phyloP scores from a whole-genome alignment of 2,329 filamentous ascomycete species.

The Cladorrhinum sp. region DNA sequence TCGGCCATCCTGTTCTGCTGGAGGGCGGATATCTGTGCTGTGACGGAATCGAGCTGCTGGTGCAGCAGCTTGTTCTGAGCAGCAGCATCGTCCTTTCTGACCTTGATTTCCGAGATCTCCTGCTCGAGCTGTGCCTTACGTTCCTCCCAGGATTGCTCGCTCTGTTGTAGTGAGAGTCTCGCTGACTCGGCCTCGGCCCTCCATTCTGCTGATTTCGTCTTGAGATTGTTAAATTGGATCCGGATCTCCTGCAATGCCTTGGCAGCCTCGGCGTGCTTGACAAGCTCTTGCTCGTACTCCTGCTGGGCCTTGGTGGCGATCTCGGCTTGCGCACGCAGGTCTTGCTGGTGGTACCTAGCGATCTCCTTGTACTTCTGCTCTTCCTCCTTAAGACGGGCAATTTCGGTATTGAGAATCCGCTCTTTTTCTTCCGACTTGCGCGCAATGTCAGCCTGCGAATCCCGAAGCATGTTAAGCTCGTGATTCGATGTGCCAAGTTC shows the following conservation, averaged over 20 bases:
- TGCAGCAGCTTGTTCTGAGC: slow-evolving; percentile 90
- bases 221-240: slow-evolving; percentile 75
- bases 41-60: slow-evolving; percentile 80
- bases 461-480: slow-evolving; percentile 76
- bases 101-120: slow-evolving; percentile 75
- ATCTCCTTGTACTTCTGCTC: slow-evolving; percentile 76
- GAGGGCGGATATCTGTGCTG: slow-evolving; percentile 71
- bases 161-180: slow-evolving; percentile 73
- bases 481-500: slow-evolving; percentile 80
- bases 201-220: slow-evolving; percentile 70
- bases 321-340: slow-evolving; percentile 87
- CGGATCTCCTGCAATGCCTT: slow-evolving; percentile 77
- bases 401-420: slow-evolving; percentile 70
- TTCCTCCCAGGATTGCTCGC: slow-evolving; percentile 84
- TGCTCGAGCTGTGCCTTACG: slow-evolving; percentile 76
- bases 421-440: slow-evolving; percentile 79
- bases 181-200: slow-evolving; percentile 83
- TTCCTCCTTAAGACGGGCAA: slow-evolving; percentile 78
- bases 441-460: slow-evolving; percentile 72
- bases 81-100: slow-evolving; percentile 77
- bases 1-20: slow-evolving; percentile 66
- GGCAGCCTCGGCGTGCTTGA: slow-evolving; percentile 95
- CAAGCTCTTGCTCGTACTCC: slow-evolving; percentile 89
- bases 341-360: slow-evolving; percentile 81
- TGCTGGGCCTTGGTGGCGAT: slow-evolving; percentile 92